A percentile compares a stretch with the other conserved stretches of the same genome.
Evolutionary conservation across 192 early-diverging fungal genomes (phyloP).

Genomic region (Podila clonocystis): DNA sequence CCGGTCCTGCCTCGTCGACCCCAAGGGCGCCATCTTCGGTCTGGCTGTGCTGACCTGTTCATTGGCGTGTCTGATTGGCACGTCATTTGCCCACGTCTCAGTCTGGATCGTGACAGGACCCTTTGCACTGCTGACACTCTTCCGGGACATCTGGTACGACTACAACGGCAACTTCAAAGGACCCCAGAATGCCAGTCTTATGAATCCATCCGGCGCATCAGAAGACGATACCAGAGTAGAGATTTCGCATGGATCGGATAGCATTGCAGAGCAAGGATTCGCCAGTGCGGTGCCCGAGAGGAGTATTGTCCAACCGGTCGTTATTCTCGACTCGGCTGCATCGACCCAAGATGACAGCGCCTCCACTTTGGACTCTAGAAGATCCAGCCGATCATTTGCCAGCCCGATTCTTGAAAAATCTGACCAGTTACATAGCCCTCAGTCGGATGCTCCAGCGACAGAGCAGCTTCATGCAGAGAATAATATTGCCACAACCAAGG

Average conservation of each 20-base stretch:
- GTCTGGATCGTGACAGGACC: conserved; percentile 85
- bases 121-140: conserved; percentile 71
- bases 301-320: conserved; percentile 15
- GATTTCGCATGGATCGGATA: neutral
- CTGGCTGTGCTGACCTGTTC: conserved; percentile 61
- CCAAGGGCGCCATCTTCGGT: conserved; percentile 73
- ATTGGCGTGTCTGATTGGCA: conserved; percentile 72
- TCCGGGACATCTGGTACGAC: conserved; percentile 68
- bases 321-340: neutral
- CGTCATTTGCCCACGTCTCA: conserved; percentile 72
- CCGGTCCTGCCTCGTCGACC: conserved; percentile 61
- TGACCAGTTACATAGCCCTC: too few relatives aligned
- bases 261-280: conserved; percentile 22
- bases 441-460: neutral
- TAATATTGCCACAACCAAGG: too few relatives aligned
- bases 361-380: neutral
- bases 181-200: neutral
- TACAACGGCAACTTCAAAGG: conserved; percentile 42
- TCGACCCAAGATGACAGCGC: neutral
- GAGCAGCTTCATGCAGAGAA: neutral
- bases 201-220: neutral
- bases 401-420: too few relatives aligned
- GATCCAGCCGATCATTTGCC: too few relatives aligned
- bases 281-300: conserved; percentile 18
- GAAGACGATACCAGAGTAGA: neutral